These are phyloP conservation scores for Cyclotella baltica DNA, from an alignment of 108 stramenopile genomes.

Conservation along the genomic window DNA sequence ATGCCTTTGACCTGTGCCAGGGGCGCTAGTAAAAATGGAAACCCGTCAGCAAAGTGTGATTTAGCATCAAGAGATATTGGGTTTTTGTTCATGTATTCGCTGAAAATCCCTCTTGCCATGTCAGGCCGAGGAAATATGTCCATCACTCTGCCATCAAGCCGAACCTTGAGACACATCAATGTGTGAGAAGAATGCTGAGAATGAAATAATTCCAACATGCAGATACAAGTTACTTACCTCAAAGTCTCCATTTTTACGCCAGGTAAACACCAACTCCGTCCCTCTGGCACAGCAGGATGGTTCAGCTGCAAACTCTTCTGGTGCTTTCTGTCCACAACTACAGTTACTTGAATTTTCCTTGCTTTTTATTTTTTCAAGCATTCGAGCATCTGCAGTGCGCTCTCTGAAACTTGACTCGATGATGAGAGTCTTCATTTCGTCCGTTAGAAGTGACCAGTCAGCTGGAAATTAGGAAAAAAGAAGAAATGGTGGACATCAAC, in stretches of 20 bases:
- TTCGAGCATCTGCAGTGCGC: conserved; percentile 69
- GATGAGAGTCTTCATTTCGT: conserved; percentile 76
- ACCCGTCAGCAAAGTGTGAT: conserved; percentile 81
- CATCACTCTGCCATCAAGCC: conserved; percentile 83
- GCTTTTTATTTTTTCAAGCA: conserved; percentile 67
- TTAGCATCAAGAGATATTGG: conserved; percentile 83
- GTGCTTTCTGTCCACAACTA: conserved; percentile 86
- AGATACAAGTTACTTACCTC: conserved; percentile 53
- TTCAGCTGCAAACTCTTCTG: conserved; percentile 73
- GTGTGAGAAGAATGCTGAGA: background rate
- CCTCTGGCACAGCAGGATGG: conserved; percentile 86
- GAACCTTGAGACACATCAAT: conserved; percentile 30
- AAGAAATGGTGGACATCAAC: background rate
- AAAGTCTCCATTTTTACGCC: conserved; percentile 84
- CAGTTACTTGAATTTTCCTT: conserved; percentile 80
- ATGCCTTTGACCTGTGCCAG: conserved; percentile 78
- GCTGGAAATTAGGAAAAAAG: conserved; percentile 19
- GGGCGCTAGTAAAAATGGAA: conserved; percentile 84
- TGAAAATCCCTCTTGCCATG: conserved; percentile 85
- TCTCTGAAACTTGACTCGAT: conserved; percentile 81
- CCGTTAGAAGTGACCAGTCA: conserved; percentile 87
- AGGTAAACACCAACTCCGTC: conserved; percentile 86
- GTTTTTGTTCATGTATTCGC: conserved; percentile 81
- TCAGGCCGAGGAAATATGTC: conserved; percentile 80
- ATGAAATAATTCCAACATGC: background rate